A percentile compares a stretch with the other conserved stretches of the same genome.
These are phyloP conservation scores for Phialocephala sp. DNA, from an alignment of 2,329 filamentous ascomycete genomes.

Conservation along the genomic window DNA sequence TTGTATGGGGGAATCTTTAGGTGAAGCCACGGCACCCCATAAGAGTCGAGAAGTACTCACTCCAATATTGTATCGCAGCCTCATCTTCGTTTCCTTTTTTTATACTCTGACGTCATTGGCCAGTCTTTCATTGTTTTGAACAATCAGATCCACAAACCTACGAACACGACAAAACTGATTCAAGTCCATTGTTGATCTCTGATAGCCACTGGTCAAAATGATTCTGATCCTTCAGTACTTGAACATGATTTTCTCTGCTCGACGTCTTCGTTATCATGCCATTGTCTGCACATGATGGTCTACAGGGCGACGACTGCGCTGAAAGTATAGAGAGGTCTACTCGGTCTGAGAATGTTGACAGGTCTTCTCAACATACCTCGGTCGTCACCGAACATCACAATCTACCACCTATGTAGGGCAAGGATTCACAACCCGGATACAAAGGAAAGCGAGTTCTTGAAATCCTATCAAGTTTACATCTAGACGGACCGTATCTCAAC, in stretches of 20 bases:
- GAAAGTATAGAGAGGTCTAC: not conserved
- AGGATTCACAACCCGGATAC: conserved; percentile 10
- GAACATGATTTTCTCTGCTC: not conserved
- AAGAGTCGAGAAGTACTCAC: conserved; percentile 7
- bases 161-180: conserved; percentile 1
- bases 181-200: conserved; percentile 4
- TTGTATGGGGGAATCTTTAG: not conserved
- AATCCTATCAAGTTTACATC: not conserved
- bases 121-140: not conserved
- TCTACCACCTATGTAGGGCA: conserved; percentile 11
- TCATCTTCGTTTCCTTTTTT: conserved; percentile 3
- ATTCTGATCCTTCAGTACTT: not conserved
- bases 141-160: not conserved
- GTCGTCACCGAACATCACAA: conserved; percentile 11
- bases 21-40: not conserved
- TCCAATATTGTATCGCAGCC: conserved; percentile 10
- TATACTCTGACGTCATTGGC: not conserved
- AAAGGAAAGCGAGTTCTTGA: conserved; percentile 6
- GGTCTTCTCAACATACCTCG: conserved; percentile 7
- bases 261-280: not conserved
- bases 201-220: not conserved
- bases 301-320: not conserved
- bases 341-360: conserved; percentile 5
- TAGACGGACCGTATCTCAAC: not conserved
- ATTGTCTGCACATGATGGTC: not conserved